Base-by-base conservation (phyloP, 2,329 filamentous ascomycete species). In the Calonectria hawksworthii region DNA sequence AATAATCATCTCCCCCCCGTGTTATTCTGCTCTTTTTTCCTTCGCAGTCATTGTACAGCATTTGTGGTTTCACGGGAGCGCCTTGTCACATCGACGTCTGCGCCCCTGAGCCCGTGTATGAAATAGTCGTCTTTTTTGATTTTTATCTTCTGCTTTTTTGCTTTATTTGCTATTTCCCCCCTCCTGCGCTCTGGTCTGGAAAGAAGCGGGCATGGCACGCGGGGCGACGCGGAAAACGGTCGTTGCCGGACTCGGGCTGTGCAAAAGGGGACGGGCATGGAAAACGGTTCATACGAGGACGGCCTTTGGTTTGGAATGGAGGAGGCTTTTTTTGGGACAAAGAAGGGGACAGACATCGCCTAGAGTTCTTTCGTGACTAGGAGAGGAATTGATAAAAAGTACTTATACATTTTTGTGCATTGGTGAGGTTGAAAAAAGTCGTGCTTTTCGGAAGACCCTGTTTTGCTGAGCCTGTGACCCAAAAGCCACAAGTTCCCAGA, bases 341-440 rank as follows among this genome's bases (percentile, higher is more conserved):
- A 26, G 36, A 50, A 67, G 28, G 61, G 44, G 41, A 44, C 26
- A 21, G 61, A 32, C 38, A 61, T 54, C 28, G 41, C 41, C 34
- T 71, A 65, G 36, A 66, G 36, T 41, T 63, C 32, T 38, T 41
- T 63, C 23, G 28, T 41, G 47, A 28, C 36, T 47, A 26, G 21
- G 36, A 21, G 56, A 73, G 50, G 66, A 69, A 73, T 73, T 41
- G 47, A 73, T 30, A 59, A 38, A 47, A 69, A 69, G 56, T 36
- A 69, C 38, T 59, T 47, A 26, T 56, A 52, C 56, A 63, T 23
- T 26, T 38, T 3, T n/a, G 23, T 64, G 30, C 26, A 44, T 2
- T n/a, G 18, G 21, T 68, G 30, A 66, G 41, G 23, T 52, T 63
- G n/a, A 16, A 54, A 8, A 23, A 32, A 32, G 30, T 32, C 30